Conservation (phyloP, 345 rosid species). For the Eucalyptus cladocalyx region DNA sequence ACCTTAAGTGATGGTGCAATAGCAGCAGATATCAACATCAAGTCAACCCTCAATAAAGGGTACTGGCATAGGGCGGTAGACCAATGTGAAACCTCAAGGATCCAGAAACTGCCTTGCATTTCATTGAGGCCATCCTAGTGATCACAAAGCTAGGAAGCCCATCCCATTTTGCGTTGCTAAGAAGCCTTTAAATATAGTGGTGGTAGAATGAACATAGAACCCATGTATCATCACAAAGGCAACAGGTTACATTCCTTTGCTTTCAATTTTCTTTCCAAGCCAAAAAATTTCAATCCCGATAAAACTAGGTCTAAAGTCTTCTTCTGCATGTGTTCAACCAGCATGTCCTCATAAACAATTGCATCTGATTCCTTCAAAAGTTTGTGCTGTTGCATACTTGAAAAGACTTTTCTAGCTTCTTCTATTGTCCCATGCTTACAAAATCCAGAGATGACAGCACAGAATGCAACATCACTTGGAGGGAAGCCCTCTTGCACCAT, state of each 20-base stretch:
- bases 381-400: slow-evolving; percentile 31
- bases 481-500: slow-evolving; percentile 53
- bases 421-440: slow-evolving; percentile 63
- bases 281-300: slow-evolving; percentile 69
- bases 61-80: neutral
- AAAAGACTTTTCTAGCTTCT: slow-evolving; percentile 61
- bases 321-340: slow-evolving; percentile 68
- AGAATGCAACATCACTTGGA: slow-evolving; percentile 42
- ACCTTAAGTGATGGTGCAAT: neutral
- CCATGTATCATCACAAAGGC: neutral
- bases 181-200: neutral
- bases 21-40: neutral
- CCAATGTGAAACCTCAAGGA: neutral
- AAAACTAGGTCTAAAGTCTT: slow-evolving; percentile 71
- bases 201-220: neutral
- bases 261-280: slow-evolving; percentile 74
- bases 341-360: slow-evolving; percentile 58
- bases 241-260: slow-evolving; percentile 38
- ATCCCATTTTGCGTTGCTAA: neutral
- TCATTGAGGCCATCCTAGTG: neutral
- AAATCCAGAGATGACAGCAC: slow-evolving; percentile 66
- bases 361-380: slow-evolving; percentile 53
- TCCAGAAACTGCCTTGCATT: neutral
- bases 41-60: neutral
- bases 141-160: neutral